A percentile compares a stretch with the other conserved stretches of the same genome.
Conservation (phyloP, 306 rosid species). For the Cicer pinnatifidum region DNA sequence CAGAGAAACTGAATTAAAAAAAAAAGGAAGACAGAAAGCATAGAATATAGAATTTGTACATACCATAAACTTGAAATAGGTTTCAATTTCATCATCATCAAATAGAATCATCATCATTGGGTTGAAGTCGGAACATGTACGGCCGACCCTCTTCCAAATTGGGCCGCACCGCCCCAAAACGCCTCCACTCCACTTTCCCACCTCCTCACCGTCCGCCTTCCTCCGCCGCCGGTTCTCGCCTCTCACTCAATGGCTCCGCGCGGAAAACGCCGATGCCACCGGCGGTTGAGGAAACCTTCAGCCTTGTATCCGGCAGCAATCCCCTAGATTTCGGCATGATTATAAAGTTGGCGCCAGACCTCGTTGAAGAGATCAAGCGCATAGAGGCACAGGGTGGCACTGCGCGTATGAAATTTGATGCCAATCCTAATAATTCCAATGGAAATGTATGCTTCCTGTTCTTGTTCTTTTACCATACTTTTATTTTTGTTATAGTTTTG, state of each 20-base stretch:
- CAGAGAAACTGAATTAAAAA: background rate
- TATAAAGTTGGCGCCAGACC: constrained; percentile 78
- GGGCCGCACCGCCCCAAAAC: constrained; percentile 87
- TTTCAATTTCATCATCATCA: constrained; percentile 11
- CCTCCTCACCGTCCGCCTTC: constrained; percentile 57
- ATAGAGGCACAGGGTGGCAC: constrained; percentile 81
- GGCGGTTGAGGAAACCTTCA: constrained; percentile 78
- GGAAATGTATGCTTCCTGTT: constrained; percentile 68
- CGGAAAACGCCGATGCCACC: constrained; percentile 47
- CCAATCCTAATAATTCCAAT: constrained; percentile 54
- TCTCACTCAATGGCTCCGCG: constrained; percentile 61
- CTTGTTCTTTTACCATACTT: background rate
- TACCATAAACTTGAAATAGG: background rate
- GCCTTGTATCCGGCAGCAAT: constrained; percentile 67
- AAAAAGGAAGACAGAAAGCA: background rate
- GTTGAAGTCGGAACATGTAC: too few species aligned
- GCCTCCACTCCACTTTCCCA: constrained; percentile 59
- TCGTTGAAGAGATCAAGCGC: constrained; percentile 95
- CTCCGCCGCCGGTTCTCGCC: constrained; percentile 54
- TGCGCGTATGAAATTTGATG: constrained; percentile 79
- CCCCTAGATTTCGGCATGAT: constrained; percentile 82
- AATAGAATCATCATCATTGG: background rate
- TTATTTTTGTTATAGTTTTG: background rate
- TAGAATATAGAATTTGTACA: background rate
- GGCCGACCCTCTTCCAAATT: constrained; percentile 79